These are phyloP conservation scores for Meyerozyma elateridarum DNA, from an alignment of 1,139 yeast species.

Conservation along the genomic window DNA sequence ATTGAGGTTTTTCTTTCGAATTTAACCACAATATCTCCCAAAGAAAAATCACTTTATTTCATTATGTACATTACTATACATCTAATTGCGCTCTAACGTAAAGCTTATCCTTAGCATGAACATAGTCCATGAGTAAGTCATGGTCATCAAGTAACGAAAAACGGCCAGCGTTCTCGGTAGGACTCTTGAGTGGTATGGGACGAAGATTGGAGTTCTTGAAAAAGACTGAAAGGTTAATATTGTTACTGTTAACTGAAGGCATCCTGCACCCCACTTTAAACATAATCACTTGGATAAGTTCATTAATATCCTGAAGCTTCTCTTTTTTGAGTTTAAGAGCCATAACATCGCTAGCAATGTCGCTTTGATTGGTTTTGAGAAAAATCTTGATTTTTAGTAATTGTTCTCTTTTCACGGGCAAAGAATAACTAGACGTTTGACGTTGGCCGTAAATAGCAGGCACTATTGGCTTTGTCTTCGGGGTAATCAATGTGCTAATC, in stretches of 20 bases:
- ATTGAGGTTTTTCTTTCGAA: no score
- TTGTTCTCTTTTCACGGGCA: slow-evolving; percentile 4
- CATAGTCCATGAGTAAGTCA: slow-evolving; percentile 25
- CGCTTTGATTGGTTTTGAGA: slow-evolving; percentile 6
- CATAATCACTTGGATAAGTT: slow-evolving; percentile 23
- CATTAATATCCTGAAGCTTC: slow-evolving; percentile 20
- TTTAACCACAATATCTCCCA: no score
- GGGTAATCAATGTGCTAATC: background rate
- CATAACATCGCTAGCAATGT: slow-evolving; percentile 11
- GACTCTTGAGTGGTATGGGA: slow-evolving; percentile 22
- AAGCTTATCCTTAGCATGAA: slow-evolving; percentile 23
- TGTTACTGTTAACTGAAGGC: slow-evolving; percentile 14
- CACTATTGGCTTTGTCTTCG: no score
- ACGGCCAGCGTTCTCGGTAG: slow-evolving; percentile 8
- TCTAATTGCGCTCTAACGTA: slow-evolving; percentile 18
- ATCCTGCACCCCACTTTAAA: slow-evolving; percentile 17
- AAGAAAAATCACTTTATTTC: no score
- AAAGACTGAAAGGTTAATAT: slow-evolving; percentile 19
- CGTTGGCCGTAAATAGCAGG: no score
- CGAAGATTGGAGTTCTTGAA: slow-evolving; percentile 22
- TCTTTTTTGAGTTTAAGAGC: slow-evolving; percentile 26
- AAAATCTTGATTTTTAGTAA: slow-evolving; percentile 20
- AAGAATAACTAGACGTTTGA: no score
- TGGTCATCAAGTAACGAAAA: slow-evolving; percentile 10
- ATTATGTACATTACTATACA: no score